A percentile compares a stretch with the other conserved stretches of the same genome.
Evolutionary conservation across 148 eudicot species (phyloP).

Genomic region (Amaranthus palmeri): DNA sequence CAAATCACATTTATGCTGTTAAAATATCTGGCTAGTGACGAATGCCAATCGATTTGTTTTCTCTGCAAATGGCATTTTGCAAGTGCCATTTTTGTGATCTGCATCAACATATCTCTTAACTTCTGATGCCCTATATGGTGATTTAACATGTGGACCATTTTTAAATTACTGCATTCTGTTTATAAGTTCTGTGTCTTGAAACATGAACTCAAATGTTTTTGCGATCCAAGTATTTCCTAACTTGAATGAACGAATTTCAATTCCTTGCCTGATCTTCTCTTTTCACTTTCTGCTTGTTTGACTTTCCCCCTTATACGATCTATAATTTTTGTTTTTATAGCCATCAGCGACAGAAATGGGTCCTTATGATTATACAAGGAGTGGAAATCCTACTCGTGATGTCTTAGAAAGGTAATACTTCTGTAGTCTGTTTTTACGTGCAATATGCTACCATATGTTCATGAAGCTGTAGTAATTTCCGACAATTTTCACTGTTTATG

Average conservation of each 20-base stretch:
- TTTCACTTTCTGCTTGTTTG: background rate
- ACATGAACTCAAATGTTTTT: background rate
- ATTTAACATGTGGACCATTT: background rate
- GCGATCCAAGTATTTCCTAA: background rate
- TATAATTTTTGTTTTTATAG: conserved; percentile 31
- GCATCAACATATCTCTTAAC: background rate
- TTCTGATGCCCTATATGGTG: background rate
- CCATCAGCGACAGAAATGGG: conserved; percentile 79
- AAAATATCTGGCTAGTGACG: no score
- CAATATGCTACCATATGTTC: background rate
- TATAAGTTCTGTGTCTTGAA: background rate
- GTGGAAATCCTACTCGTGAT: conserved; percentile 97
- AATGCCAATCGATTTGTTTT: no score
- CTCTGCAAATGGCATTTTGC: no score
- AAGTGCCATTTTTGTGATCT: background rate
- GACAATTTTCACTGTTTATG: conserved; percentile 10
- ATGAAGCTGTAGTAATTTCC: background rate
- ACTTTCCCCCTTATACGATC: background rate
- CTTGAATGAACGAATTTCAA: background rate
- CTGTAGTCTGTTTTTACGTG: background rate
- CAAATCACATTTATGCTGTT: no score
- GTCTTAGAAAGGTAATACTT: conserved; percentile 61
- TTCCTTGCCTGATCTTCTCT: background rate
- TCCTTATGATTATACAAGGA: conserved; percentile 89
- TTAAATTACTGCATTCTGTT: background rate